Evolutionary conservation across 78 protist genomes (phyloP), one percentile per base, ranked within the genome.

Genomic region (Speleostelium caveatum): DNA sequence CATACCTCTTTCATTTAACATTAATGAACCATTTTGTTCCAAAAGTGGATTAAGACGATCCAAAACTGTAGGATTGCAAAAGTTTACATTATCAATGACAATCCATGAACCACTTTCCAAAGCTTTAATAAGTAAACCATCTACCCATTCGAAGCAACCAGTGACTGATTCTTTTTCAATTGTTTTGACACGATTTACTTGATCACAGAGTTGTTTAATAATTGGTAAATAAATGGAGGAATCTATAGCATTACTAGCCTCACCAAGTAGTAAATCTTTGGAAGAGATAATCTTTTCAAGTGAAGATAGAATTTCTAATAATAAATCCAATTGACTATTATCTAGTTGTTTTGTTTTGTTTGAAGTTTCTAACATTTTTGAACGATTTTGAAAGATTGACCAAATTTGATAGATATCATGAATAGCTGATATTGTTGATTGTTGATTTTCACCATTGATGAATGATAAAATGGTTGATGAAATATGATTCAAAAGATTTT

Each of bases 41-140:
- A 99, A 76, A 53, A 99, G 95, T 33, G 99, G 96, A 60, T 99
- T 99, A n/a, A 99, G 93, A 19, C 99, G 96, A 55, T 99, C 99
- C 39, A 99, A 90, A 32, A 99, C 99, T 0, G 99, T 93, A n/a
- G 99, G 94, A 28, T 79, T 45, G 94, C 99, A 98, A n/a, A 98
- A 74, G 92, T 98, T 98, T 19, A 87, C 99, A 63, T 97, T 95
- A 79, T 98, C 99, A 19, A 99, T 73, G 4, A 98, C 74, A 17
- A 99, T 63, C 99, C 99, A 99, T n/a, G 94, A 66, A 51, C 99
- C 99, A 0, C 38, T 22, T 39, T 88, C 94, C 14, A 96, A 63
- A 10, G 97, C 98, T 39, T 51, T 72, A 12, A 98, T 87, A 28
- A 99, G 86, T 1, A 93, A 41, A 19, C 99, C 99, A 74, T 99